A percentile compares a stretch with the other conserved stretches of the same genome.
These are phyloP conservation scores for Curvularia sp. DNA, from an alignment of 2,329 filamentous ascomycete species.

Conservation along the genomic window DNA sequence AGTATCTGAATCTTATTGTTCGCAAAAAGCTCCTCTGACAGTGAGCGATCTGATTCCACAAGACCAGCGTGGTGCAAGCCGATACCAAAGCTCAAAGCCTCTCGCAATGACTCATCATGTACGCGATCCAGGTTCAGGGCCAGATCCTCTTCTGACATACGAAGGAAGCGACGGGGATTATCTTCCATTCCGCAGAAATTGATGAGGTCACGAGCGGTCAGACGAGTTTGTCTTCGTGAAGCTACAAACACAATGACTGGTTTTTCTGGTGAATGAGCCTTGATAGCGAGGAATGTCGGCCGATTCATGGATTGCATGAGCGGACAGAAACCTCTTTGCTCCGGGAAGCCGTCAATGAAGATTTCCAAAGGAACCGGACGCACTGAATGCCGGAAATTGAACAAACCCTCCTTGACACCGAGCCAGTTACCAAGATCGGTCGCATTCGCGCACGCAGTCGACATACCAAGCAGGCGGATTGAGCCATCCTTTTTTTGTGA, in stretches of 20 bases:
- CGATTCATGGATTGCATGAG: slow-evolving; percentile 99
- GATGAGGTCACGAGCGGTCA: slow-evolving; percentile 95
- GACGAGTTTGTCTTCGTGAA: slow-evolving; percentile 88
- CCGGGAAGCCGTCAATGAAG: slow-evolving; percentile 96
- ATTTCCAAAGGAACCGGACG: slow-evolving; percentile 94
- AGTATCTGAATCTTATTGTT: slow-evolving; percentile 99
- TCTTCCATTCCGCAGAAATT: slow-evolving; percentile 99
- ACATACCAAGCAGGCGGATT: slow-evolving; percentile 96
- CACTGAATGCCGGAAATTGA: slow-evolving; percentile 97
- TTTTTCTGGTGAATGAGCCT: slow-evolving; percentile 93
- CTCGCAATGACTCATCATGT: slow-evolving; percentile 89
- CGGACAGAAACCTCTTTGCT: slow-evolving; percentile 93
- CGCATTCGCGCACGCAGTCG: slow-evolving; percentile 95
- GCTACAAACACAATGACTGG: slow-evolving; percentile 98
- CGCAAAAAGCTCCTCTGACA: slow-evolving; percentile 92
- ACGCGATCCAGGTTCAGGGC: slow-evolving; percentile 86
- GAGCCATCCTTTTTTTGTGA: slow-evolving; percentile 84
- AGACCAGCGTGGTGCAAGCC: slow-evolving; percentile 96
- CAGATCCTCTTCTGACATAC: slow-evolving; percentile 93
- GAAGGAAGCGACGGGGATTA: slow-evolving; percentile 89
- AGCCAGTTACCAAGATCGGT: slow-evolving; percentile 95
- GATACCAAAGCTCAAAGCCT: slow-evolving; percentile 96
- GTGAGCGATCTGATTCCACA: slow-evolving; percentile 88
- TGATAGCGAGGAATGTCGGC: slow-evolving; percentile 94
- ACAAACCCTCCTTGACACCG: slow-evolving; percentile 90